Evolutionary conservation across 768 basidiomycete genomes (phyloP).

Genomic region (Leccinum subtestaceum): DNA sequence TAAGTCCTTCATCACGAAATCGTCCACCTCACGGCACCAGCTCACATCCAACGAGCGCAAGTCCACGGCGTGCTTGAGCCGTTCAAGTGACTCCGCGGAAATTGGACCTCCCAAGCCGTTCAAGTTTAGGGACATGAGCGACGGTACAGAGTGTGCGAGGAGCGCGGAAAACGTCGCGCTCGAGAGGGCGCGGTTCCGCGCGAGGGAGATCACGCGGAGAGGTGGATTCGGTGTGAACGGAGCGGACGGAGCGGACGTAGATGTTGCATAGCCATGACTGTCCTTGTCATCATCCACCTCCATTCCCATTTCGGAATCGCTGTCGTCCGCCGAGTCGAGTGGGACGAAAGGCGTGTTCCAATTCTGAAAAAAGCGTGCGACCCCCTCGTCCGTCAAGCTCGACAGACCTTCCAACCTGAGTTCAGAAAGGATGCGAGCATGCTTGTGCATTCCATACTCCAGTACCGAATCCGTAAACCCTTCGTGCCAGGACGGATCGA

Average conservation of each 20-base stretch:
- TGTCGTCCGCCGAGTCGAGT: conserved; percentile 4
- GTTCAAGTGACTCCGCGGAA: conserved; percentile 44
- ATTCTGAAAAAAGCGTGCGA: conserved; percentile 62
- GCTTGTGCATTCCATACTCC: conserved; percentile 51
- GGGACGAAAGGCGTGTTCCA: conserved; percentile 38
- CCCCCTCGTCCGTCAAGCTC: conserved; percentile 66
- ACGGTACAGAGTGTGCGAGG: conserved; percentile 62
- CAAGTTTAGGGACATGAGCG: conserved; percentile 61
- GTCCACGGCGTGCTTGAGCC: conserved; percentile 35
- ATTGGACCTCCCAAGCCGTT: conserved; percentile 70
- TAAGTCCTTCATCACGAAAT: conserved; percentile 75
- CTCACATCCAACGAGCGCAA: conserved; percentile 72
- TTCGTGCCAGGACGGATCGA: conserved; percentile 72
- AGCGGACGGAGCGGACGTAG: background rate
- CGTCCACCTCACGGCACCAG: conserved; percentile 80
- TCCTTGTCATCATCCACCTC: conserved; percentile 12
- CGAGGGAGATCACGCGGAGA: conserved; percentile 53
- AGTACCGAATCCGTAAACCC: conserved; percentile 62
- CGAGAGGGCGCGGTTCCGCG: conserved; percentile 57
- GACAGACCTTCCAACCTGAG: conserved; percentile 57
- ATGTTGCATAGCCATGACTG: background rate
- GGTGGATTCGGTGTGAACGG: conserved; percentile 38
- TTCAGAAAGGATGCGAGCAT: conserved; percentile 45
- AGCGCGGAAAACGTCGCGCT: conserved; percentile 56
- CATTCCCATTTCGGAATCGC: conserved; percentile 16